phyloP scores from a whole-genome alignment of 208 protist genomes.

The Tritrichomonas foetus region DNA sequence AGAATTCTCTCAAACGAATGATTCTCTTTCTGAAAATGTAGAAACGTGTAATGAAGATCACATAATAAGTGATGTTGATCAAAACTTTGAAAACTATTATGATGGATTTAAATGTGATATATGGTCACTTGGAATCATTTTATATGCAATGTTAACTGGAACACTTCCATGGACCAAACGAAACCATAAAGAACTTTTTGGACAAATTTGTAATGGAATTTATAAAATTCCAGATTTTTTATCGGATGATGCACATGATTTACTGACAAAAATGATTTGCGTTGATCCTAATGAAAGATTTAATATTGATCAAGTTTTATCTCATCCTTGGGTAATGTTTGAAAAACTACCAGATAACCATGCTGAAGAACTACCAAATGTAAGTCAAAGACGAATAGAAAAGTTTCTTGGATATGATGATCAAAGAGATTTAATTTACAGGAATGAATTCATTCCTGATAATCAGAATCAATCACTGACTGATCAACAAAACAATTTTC shows the following conservation, averaged over 20 bases:
- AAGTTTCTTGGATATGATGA: no score
- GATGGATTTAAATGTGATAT: background rate
- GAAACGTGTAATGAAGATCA: no score
- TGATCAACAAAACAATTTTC: no score
- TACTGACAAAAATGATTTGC: background rate
- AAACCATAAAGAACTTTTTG: background rate
- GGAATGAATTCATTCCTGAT: no score
- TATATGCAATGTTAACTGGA: constrained; percentile 6
- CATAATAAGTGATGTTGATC: no score
- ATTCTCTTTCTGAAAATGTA: no score
- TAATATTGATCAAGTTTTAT: background rate
- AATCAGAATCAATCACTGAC: no score
- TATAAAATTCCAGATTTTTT: background rate
- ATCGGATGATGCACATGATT: background rate
- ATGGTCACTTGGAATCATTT: background rate
- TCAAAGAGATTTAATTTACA: no score
- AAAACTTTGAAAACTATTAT: background rate
- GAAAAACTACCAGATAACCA: no score
- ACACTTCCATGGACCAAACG: background rate
- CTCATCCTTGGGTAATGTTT: background rate
- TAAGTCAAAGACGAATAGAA: no score
- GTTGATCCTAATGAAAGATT: background rate
- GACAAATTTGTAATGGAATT: background rate
- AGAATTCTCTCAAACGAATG: no score
- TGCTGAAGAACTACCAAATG: no score